Base-by-base conservation (phyloP, 1,284 basidiomycete species). In the Peniophora sp. region DNA sequence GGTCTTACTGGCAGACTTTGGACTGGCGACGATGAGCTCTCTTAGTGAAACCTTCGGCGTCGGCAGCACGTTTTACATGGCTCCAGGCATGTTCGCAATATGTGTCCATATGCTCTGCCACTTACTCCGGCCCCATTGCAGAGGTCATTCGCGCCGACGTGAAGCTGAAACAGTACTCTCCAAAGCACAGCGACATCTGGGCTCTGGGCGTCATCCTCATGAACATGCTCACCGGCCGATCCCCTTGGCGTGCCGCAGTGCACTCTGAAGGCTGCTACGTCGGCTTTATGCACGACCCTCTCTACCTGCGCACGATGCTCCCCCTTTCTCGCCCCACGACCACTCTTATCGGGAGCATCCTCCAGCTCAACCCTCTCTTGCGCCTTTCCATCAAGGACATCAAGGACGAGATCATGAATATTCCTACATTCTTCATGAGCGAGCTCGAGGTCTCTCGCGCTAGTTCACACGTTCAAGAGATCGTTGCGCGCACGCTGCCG, bases 111-210 rank as follows among this genome's bases (percentile, higher is more conserved):
- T 14, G 50, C 34, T 16, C 38, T 24, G 14, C 3, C 10, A 45
- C 10, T n/a, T 20, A 11, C 32, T 36, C 27, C 9, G 34, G n/a
- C n/a, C 23, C 11, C 2, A 1, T 20, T 11, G 12, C 55, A 68
- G 66, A 69, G 53, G 64, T 62, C 35, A 36, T 64, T 44, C 62
- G 62, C 12, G 49, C 52, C 27, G 57, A 64, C 27, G 50, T 50
- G 17, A 53, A 53, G 23, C 53, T 46, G 39, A 36, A 49, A 2
- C 50, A 61, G 6, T 96, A 92, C 70, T 86, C 79, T 45, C 86
- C 91, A 19, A 72, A 73, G 20, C 74, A 80, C 54, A 88, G 84
- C 64, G 95, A 98, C 63, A 78, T 97, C 53, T 98, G 96, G 96
- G 85, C 94, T 2, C 74, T 97, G 12, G 67, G 66, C n/a, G 54